phyloP scores from a whole-genome alignment of 1,284 basidiomycete species.

The Austroboletus niveus region DNA sequence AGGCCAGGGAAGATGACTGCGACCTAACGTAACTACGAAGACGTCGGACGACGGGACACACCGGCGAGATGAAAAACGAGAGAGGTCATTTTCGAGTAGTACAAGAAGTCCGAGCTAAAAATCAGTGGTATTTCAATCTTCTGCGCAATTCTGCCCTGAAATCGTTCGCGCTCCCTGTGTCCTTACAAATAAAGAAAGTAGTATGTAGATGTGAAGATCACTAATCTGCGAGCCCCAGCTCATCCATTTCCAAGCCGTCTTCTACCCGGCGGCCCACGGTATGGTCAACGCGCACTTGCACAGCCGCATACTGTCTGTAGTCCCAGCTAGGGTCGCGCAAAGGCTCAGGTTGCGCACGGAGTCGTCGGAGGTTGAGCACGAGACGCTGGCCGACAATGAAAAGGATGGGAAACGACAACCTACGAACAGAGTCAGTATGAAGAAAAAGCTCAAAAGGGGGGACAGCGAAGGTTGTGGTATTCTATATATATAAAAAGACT shows the following conservation, averaged over 20 bases:
- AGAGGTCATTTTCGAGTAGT: no score
- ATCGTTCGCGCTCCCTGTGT: no score
- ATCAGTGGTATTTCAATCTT: no score
- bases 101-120: no score
- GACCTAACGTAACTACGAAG: no score
- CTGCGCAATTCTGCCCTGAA: no score
- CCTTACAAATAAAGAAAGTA: no score
- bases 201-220: background rate
- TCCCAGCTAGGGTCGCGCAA: slow-evolving; percentile 7
- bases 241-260: background rate
- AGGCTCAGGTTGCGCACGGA: background rate
- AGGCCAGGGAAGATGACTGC: no score
- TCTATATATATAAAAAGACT: background rate
- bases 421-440: background rate
- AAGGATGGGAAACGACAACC: slow-evolving; percentile 15
- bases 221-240: background rate
- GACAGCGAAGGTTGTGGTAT: background rate
- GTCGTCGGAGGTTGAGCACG: slow-evolving; percentile 23
- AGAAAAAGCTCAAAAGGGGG: background rate
- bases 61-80: no score
- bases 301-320: slow-evolving; percentile 16
- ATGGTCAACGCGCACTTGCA: background rate
- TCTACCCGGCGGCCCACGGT: background rate
- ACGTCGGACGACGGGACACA: no score
- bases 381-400: slow-evolving; percentile 24